Conservation (phyloP, 2,329 filamentous ascomycete species). For the Madurella fahalii region DNA sequence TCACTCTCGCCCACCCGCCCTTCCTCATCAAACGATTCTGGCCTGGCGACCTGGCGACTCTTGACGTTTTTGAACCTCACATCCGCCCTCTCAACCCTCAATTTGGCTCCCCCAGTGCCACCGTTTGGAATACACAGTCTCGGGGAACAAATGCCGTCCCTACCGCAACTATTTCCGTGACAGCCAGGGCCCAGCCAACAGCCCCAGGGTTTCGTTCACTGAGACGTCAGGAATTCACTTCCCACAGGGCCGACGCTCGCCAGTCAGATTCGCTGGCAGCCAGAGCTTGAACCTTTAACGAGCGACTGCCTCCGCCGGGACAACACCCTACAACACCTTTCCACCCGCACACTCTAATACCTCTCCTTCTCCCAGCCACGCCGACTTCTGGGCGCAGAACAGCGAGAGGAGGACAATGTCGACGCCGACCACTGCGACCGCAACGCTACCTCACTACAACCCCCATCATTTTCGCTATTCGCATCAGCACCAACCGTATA, state of each 20-base stretch:
- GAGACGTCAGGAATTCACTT: conserved; percentile 9
- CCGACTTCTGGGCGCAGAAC: conserved; percentile 12
- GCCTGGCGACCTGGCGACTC: conserved; percentile 1
- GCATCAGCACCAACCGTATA: conserved; percentile 49
- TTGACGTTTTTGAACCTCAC: not conserved
- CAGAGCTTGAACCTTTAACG: conserved; percentile 7
- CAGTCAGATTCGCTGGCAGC: conserved; percentile 17
- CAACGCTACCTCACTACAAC: conserved; percentile 66
- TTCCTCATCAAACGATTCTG: not conserved
- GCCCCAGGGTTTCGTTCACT: not conserved
- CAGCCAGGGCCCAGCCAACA: not conserved
- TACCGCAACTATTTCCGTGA: not conserved
- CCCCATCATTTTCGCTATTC: conserved; percentile 61
- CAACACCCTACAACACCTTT: not conserved
- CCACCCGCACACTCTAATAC: not conserved
- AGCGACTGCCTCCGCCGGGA: conserved; percentile 8
- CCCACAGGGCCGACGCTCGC: conserved; percentile 3
- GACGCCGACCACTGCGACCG: conserved; percentile 73
- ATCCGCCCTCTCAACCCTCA: not conserved
- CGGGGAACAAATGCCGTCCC: conserved; percentile 5
- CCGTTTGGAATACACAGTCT: not conserved
- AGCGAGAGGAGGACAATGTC: conserved; percentile 54
- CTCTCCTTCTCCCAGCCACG: conserved; percentile 6
- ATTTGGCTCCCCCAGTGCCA: not conserved
- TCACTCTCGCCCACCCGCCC: not conserved